Percentiles rank a stretch among this genome's conserved stretches.
Conservation (phyloP, 139 green algal species). For the Monoraphidium neglectum region DNA sequence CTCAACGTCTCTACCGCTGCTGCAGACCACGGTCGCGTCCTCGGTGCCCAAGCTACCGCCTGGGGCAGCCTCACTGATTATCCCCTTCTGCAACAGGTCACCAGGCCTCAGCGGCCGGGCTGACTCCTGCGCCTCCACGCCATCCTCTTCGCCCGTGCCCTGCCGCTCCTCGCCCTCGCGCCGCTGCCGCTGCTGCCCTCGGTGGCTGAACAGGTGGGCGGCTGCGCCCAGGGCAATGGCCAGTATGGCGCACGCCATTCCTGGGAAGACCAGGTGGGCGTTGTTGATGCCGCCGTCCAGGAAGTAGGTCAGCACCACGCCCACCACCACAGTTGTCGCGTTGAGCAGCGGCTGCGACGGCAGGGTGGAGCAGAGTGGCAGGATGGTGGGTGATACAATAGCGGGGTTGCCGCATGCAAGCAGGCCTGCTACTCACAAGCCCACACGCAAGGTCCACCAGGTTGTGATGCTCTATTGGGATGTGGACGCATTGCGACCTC, state of each 20-base stretch:
- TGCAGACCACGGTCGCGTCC: not conserved
- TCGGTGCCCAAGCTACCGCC: not conserved
- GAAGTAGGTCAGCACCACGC: constrained; percentile 36
- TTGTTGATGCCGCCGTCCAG: constrained; percentile 51
- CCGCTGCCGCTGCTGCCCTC: not conserved
- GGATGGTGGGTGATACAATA: too few species aligned
- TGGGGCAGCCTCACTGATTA: not conserved
- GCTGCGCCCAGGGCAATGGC: constrained; percentile 13
- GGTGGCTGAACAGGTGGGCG: constrained; percentile 2
- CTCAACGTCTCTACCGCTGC: not conserved
- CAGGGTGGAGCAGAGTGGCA: too few species aligned
- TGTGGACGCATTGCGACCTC: too few species aligned
- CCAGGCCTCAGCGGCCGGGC: not conserved
- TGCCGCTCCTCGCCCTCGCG: not conserved
- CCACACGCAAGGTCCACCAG: too few species aligned
- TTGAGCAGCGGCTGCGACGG: constrained; percentile 12
- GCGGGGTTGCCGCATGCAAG: too few species aligned
- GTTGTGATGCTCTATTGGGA: too few species aligned
- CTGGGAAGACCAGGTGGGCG: constrained; percentile 41
- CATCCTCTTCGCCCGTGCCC: not conserved
- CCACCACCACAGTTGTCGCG: constrained; percentile 29
- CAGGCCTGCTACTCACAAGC: too few species aligned
- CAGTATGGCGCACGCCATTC: constrained; percentile 25
- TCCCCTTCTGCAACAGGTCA: not conserved
- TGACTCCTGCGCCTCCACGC: not conserved